Evolutionary conservation across 495 filamentous ascomycete species (phyloP).

Genomic region (Aspergillus sparsus): DNA sequence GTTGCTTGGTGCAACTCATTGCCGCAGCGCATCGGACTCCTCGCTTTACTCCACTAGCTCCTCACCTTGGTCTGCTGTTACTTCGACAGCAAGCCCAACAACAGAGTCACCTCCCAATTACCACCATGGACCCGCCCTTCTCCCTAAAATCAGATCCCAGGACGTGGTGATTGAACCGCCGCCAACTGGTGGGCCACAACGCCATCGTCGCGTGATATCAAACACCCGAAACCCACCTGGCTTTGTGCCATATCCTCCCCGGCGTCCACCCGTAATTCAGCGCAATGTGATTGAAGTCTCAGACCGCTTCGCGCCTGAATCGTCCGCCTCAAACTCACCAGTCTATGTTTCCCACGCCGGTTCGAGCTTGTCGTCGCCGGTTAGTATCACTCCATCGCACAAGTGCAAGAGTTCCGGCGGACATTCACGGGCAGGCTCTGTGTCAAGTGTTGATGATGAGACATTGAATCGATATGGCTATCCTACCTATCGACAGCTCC

Average conservation of each 20-base stretch:
- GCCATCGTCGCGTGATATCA: constrained; percentile 58
- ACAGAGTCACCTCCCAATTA: constrained; percentile 67
- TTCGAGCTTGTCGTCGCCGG: constrained; percentile 61
- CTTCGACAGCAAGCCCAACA: constrained; percentile 69
- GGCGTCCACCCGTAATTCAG: constrained; percentile 38
- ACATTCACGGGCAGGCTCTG: constrained; percentile 64
- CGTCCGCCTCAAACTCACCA: constrained; percentile 50
- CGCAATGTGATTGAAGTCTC: constrained; percentile 68
- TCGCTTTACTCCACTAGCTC: constrained; percentile 65
- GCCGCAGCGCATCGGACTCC: constrained; percentile 48
- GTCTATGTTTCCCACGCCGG: constrained; percentile 36
- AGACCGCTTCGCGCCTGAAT: constrained; percentile 56
- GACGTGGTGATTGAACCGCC: constrained; percentile 71
- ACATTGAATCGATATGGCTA: constrained; percentile 70
- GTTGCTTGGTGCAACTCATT: constrained; percentile 38
- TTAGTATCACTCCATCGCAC: constrained; percentile 56
- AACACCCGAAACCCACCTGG: constrained; percentile 54
- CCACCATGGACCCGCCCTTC: constrained; percentile 75
- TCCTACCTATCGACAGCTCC: constrained; percentile 78
- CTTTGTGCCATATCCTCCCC: constrained; percentile 44
- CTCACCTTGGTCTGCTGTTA: constrained; percentile 76
- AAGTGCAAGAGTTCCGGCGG: constrained; percentile 47
- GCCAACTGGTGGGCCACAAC: constrained; percentile 41
- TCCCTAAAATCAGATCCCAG: constrained; percentile 85
- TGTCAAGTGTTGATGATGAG: constrained; percentile 66